Evolutionary conservation across 2,329 filamentous ascomycete genomes (phyloP), one percentile per base, ranked within the genome.

Genomic region (Penicillium sp.): DNA sequence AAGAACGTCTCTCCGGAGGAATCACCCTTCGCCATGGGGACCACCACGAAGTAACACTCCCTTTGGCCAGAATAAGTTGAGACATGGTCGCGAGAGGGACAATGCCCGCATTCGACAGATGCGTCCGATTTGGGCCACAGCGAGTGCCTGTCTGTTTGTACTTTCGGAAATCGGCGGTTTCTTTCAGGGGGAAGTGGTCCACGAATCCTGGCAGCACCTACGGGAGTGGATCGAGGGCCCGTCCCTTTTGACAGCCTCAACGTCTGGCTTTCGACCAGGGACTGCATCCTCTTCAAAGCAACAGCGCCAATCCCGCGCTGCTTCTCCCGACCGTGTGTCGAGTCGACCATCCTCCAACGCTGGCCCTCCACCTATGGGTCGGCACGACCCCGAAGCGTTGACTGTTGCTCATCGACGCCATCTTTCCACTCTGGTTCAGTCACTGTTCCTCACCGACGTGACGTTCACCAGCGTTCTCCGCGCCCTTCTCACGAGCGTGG

Each of bases 121-220:
- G 83, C 87, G 95, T 15, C 89, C 88, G 63, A 85, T 94, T 0
- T 99, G 95, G 95, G 94, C 92, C 0, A 96, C 91, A 0, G 89
- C 90, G 67, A 92, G 90, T 70, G 90, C 92, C 2, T 89, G 91
- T 1, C 86, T 96, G 4, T 97, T 96, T 77, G 90, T 98, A 67
- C 82, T 98, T 3, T 91, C 90, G 0, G 93, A 97, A 73, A 89
- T 91, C 14, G 90, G 94, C 66, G 87, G 87, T 3, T 98, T 96
- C 69, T 87, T 98, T 47, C 94, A 97, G 74, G 91, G 90, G 1
- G 92, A 96, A 71, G 88, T 98, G 6, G 88, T 97, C 14, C 86
- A 88, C 60, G 88, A 88, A 35, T 88, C 91, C 1, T 97, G 92
- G 86, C 84, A 88, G 15, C 87, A 90, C 54, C 93, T 98, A 67